Base-by-base conservation (phyloP, 306 rosid species). In the Biancaea sappan region DNA sequence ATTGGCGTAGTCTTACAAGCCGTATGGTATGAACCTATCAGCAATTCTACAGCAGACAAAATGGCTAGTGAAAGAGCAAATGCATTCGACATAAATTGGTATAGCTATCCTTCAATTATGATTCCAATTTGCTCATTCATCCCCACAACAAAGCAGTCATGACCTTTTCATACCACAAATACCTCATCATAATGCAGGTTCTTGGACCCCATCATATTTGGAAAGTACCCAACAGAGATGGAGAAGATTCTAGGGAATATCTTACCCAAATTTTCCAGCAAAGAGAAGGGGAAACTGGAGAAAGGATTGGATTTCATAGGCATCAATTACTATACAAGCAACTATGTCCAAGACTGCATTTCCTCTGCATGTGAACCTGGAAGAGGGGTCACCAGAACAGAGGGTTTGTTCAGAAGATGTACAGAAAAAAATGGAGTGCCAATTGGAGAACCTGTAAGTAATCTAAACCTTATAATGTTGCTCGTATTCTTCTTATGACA, bases 241-340 rank as follows among this genome's bases (percentile, higher is more conserved):
- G 43, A 31, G n/a, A 85, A 86, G 70, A 83, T 86, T 78, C 75
- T 92, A 48, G 88, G 87, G 66, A 9, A 18, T 38, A 74, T 73
- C 2, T 63, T 92, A 43, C 90, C 86, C 25, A 2, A 1, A 52
- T 84, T 92, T 78, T 83, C 96, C 2, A 71, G 41, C 34, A 0
- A 25, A 35, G 83, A 88, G 22, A 0, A 10, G 15, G 53, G 69
- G 74, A 80, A 50, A 40, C 74, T 88, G 69, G 80, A 76, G 70
- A 80, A 41, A 3, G 89, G 88, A 35, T 56, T 82, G 54, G 97
- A 92, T 77, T 92, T 88, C 80, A 86, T 92, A 44, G 96, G 98
- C 53, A 38, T 92, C 60, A 92, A 90, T 75, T 89, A 92, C 50
- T 90, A 92, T 60, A 78, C 89, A 6, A 86, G 91, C 54, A 58